Conservation (phyloP, 1,139 yeast genomes). For the Lodderomyces margitis region DNA sequence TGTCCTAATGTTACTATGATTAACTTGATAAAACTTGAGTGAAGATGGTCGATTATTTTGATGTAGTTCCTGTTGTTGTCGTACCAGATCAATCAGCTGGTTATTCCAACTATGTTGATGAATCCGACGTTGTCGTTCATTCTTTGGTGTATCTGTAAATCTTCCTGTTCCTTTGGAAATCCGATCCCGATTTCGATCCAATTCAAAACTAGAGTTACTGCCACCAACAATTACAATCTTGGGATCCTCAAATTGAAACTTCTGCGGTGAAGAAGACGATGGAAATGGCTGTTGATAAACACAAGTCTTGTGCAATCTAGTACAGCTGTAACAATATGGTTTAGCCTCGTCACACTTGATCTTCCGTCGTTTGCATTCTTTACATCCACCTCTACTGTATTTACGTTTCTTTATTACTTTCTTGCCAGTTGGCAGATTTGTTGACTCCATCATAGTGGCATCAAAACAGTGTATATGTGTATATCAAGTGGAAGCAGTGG, state of each 20-base stretch:
- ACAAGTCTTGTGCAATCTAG: slow-evolving; percentile 48
- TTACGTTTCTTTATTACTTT: slow-evolving; percentile 36
- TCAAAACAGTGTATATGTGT: not conserved
- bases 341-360: slow-evolving; percentile 47
- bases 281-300: slow-evolving; percentile 37
- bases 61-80: not conserved
- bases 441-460: not conserved
- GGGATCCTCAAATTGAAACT: slow-evolving; percentile 24
- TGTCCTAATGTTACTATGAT: slow-evolving; percentile 4
- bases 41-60: not conserved
- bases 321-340: slow-evolving; percentile 41
- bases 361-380: slow-evolving; percentile 61
- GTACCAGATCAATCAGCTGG: not conserved
- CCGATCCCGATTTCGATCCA: not conserved
- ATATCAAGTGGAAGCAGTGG: no score
- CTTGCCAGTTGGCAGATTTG: not conserved
- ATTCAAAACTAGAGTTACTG: not conserved
- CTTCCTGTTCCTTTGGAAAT: not conserved
- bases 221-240: not conserved
- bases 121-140: not conserved
- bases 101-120: not conserved
- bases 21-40: slow-evolving; percentile 4
- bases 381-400: slow-evolving; percentile 61
- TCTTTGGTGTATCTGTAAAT: not conserved
- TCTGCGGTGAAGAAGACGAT: slow-evolving; percentile 15